Evolutionary conservation across 371 early-diverging fungal species (phyloP), one percentile per base, ranked within the genome.

Genomic region (Mortierella sp.): DNA sequence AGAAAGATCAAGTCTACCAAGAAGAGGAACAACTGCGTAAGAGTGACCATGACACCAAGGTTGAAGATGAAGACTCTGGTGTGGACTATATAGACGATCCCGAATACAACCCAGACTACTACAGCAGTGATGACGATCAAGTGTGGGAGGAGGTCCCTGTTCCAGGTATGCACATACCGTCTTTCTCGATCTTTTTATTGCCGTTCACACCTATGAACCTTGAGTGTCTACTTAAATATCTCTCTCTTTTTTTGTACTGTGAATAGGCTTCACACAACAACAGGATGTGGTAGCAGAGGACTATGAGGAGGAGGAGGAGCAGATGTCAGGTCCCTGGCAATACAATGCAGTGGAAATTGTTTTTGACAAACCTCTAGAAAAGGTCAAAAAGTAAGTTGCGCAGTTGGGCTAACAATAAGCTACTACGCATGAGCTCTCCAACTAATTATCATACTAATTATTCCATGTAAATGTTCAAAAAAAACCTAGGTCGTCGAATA

Each of bases 281-380:
- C 74, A 75, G 21, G 55, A 72, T 8, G 77, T 73, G 1, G 70
- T 70, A 1, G 65, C 74, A 26, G 74, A 74, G 21, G 31, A 70
- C 1, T 26, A 45, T 9, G 28, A 74, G 6, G 55, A 79, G 0
- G 80, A 77, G 3, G 85, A 81, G 21, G 86, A 80, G n/a, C n/a
- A n/a, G n/a, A 38, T 77, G 4, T 86, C 86, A 34, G 86, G 86
- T 9, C 82, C 86, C 31, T 86, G 86, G 86, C 76, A 79, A 73
- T 86, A 86, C 60, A 86, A 80, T 38, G 75, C 86, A 16, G 86
- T 86, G 7, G 86, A 86, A 71, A 86, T 86, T 54, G 82, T 86
- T 16, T 86, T 86, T 73, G 86, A 86, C 78, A 82, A 71, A 42
- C 82, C 82, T 0, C 54, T 73, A 8, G 44, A 63, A 5, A 78